Base-by-base conservation (phyloP, 352 stramenopile species). In the Phytopythium sindhum region DNA sequence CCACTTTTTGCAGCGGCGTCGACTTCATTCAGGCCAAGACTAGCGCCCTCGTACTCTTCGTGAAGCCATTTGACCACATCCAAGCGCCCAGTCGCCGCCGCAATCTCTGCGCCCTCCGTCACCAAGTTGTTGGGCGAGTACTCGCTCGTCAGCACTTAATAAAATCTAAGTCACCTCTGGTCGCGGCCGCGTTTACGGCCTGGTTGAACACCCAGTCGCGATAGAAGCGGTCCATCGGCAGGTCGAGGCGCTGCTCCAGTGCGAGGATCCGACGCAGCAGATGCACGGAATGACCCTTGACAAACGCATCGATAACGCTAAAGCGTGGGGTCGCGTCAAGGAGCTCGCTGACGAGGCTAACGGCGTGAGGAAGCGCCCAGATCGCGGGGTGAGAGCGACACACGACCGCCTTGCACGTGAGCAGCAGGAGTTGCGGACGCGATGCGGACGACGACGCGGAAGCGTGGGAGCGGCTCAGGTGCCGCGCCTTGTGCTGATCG, bases 131-230 rank as follows among this genome's bases (percentile, higher is more conserved):
- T 24, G 11, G 45, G 45, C 23, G 45, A 19, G 45, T 52, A 52
- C 45, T 33, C 45, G 45, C 23, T 31, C 11, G 45, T 31, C 9
- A 52, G 45, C 23, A 52, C 45, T 52, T 31, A 23, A 52, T 19
- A 10, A 9, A 11, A 1, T 52, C 45, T 10, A 52, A 14, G 23
- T 19, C 23, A 29, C 45, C 45, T 4, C 21, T 10, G 2, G 11
- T 8, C 10, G 45, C 45, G 2, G 45, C n/a, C 11, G 21, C 1
- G 1, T 17, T 12, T 10, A 52, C 45, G 0, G 23, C 11, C 45
- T 52, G 2, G 45, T 52, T 52, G 45, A 52, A 52, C 45, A 33
- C 1, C 45, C 45, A 52, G 23, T 52, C 45, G 45, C 45, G 45
- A 14, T 52, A 52, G 23, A 52, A 52, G 23, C 11, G 23, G 45